Conservation (phyloP, 176 grass and related monocot genomes). For the Pharus latifolius region DNA sequence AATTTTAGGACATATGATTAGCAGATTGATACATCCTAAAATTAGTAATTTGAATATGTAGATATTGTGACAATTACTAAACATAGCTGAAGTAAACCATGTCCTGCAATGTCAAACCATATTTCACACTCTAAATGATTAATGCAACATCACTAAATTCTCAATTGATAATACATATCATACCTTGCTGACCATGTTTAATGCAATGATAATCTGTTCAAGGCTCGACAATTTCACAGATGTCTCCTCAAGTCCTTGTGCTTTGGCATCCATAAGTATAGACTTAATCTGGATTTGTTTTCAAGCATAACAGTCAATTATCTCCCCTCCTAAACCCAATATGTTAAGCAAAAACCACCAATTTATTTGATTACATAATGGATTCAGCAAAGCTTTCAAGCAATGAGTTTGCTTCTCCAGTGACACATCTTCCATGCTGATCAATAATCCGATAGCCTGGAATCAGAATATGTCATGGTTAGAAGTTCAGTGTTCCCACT, state of each 20-base stretch:
- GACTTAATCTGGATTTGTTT: slow-evolving; percentile 50
- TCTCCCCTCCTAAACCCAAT: neutral
- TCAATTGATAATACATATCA: neutral
- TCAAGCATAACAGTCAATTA: slow-evolving; percentile 22
- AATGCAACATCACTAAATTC: neutral
- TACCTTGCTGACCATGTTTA: slow-evolving; percentile 96
- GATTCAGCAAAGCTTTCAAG: slow-evolving; percentile 69
- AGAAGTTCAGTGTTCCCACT: slow-evolving; percentile 13
- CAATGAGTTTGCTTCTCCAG: slow-evolving; percentile 74
- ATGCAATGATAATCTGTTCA: slow-evolving; percentile 84
- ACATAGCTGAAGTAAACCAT: neutral
- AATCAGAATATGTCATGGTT: slow-evolving; percentile 12
- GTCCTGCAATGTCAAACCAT: neutral
- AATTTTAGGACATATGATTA: no score
- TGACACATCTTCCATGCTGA: slow-evolving; percentile 79
- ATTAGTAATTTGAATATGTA: no score
- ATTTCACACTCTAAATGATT: neutral
- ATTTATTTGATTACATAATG: slow-evolving; percentile 77
- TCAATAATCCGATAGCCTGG: slow-evolving; percentile 90
- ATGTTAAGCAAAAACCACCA: neutral
- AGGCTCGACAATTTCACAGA: slow-evolving; percentile 36
- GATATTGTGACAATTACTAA: no score
- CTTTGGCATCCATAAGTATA: slow-evolving; percentile 66
- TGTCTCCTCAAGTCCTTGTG: slow-evolving; percentile 52
- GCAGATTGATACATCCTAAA: no score